A percentile compares a stretch with the other conserved stretches of the same genome.
Conservation (phyloP, 805 yeast genomes). For the Ogataea paraovalis region DNA sequence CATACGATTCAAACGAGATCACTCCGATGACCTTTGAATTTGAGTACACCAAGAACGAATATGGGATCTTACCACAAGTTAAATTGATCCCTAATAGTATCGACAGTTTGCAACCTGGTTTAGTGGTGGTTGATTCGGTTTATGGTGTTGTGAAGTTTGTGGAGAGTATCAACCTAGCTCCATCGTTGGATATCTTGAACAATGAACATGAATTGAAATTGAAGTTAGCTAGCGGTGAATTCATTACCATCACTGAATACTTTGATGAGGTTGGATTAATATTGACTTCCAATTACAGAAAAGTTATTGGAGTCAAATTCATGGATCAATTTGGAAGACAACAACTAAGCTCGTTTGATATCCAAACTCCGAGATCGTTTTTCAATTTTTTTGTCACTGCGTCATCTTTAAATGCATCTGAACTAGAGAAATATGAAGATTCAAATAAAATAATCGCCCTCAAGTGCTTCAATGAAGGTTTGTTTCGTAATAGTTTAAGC, state of each 20-base stretch:
- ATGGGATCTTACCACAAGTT: conserved; percentile 45
- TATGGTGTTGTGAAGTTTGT: conserved; percentile 63
- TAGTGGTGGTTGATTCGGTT: conserved; percentile 57
- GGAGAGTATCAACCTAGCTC: conserved; percentile 70
- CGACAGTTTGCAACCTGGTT: conserved; percentile 54
- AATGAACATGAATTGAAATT: conserved; percentile 36
- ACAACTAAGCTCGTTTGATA: conserved; percentile 20
- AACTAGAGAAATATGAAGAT: conserved; percentile 17
- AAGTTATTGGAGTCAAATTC: conserved; percentile 57
- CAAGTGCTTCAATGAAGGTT: conserved; percentile 40
- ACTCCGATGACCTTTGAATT: conserved; percentile 56
- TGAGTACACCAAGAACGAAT: conserved; percentile 31
- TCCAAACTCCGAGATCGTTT: conserved; percentile 20
- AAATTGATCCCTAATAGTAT: conserved; percentile 58
- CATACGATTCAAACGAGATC: conserved; percentile 56
- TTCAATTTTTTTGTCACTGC: conserved; percentile 15
- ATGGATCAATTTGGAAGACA: conserved; percentile 70
- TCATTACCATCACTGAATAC: conserved; percentile 50
- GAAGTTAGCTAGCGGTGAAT: conserved; percentile 49
- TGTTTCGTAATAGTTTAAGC: conserved; percentile 38
- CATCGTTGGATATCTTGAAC: conserved; percentile 41
- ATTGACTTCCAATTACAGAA: conserved; percentile 64
- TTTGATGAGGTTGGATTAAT: conserved; percentile 75
- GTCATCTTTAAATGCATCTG: conserved; percentile 9
- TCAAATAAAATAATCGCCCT: conserved; percentile 54